Evolutionary conservation across 306 rosid species (phyloP).

Genomic region (Senna siamea): DNA sequence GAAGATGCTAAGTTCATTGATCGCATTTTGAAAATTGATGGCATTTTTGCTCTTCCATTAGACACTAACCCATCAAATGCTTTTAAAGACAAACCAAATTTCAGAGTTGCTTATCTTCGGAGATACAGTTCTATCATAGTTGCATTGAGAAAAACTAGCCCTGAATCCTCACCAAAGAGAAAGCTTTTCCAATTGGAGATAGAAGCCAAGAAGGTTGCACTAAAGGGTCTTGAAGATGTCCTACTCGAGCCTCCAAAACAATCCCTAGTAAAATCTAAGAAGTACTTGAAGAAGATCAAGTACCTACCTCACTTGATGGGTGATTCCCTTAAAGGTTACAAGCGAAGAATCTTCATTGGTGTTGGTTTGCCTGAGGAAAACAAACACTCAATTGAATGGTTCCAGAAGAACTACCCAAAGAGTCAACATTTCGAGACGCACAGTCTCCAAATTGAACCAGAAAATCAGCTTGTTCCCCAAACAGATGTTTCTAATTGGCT

Average conservation of each 20-base stretch:
- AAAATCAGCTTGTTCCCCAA: not conserved
- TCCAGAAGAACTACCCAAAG: conserved; percentile 57
- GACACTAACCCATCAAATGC: conserved; percentile 44
- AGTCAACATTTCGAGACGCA: conserved; percentile 53
- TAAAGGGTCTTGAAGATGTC: conserved; percentile 57
- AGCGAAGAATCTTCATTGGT: conserved; percentile 50
- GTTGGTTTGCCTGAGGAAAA: conserved; percentile 53
- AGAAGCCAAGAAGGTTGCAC: conserved; percentile 38
- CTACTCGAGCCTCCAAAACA: conserved; percentile 62
- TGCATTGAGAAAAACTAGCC: conserved; percentile 55
- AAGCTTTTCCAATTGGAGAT: conserved; percentile 42
- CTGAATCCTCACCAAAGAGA: conserved; percentile 41
- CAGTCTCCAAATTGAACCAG: conserved; percentile 34
- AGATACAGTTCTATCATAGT: conserved; percentile 54
- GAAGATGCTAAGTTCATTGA: conserved; percentile 58
- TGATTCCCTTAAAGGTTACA: conserved; percentile 51
- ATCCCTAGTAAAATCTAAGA: conserved; percentile 32
- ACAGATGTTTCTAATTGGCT: conserved; percentile 56
- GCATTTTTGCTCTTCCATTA: conserved; percentile 64
- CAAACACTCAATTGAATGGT: conserved; percentile 48
- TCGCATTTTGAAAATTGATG: conserved; percentile 59
- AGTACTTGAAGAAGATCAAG: conserved; percentile 56
- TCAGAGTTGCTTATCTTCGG: conserved; percentile 55
- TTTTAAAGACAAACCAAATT: conserved; percentile 47
- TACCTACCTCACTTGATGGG: conserved; percentile 62